These are phyloP conservation scores for Rhodotorula toruloides DNA, from an alignment of 768 basidiomycete genomes.

Conservation along the genomic window DNA sequence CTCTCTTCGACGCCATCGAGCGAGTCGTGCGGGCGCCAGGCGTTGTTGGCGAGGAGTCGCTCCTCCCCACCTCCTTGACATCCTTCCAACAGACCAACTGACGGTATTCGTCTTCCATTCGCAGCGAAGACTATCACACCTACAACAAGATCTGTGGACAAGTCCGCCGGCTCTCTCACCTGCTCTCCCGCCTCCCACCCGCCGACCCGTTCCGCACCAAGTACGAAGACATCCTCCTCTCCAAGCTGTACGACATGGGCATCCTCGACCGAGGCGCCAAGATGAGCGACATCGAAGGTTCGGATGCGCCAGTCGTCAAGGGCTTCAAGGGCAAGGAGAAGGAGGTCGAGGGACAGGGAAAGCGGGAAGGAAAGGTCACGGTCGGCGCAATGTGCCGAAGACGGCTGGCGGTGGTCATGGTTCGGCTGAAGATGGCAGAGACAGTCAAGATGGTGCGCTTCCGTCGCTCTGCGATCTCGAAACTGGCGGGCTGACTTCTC, in stretches of 20 bases:
- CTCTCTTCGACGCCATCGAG: slow-evolving; percentile 48
- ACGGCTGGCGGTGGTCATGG: slow-evolving; percentile 80
- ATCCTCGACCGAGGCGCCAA: slow-evolving; percentile 80
- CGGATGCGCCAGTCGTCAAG: slow-evolving; percentile 34
- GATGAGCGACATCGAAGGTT: slow-evolving; percentile 66
- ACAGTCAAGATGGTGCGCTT: slow-evolving; percentile 80
- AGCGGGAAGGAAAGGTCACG: slow-evolving; percentile 75
- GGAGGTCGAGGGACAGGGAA: slow-evolving; percentile 31
- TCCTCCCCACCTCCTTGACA: not conserved
- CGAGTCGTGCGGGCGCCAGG: too few species aligned
- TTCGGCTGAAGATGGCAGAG: slow-evolving; percentile 86
- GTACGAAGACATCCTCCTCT: slow-evolving; percentile 79
- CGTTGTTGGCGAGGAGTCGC: too few species aligned
- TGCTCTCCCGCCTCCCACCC: slow-evolving; percentile 76
- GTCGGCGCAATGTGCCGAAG: slow-evolving; percentile 91
- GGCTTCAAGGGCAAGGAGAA: slow-evolving; percentile 39
- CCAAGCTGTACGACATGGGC: slow-evolving; percentile 96
- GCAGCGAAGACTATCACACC: slow-evolving; percentile 49
- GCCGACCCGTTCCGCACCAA: slow-evolving; percentile 80
- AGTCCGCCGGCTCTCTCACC: slow-evolving; percentile 76
- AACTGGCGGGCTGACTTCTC: too few species aligned
- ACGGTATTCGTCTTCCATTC: not conserved
- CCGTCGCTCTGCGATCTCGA: not conserved
- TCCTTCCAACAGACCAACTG: not conserved
- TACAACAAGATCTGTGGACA: slow-evolving; percentile 95